These are phyloP conservation scores for Thielaviopsis musarum DNA, from an alignment of 2,329 filamentous ascomycete genomes.

Conservation along the genomic window DNA sequence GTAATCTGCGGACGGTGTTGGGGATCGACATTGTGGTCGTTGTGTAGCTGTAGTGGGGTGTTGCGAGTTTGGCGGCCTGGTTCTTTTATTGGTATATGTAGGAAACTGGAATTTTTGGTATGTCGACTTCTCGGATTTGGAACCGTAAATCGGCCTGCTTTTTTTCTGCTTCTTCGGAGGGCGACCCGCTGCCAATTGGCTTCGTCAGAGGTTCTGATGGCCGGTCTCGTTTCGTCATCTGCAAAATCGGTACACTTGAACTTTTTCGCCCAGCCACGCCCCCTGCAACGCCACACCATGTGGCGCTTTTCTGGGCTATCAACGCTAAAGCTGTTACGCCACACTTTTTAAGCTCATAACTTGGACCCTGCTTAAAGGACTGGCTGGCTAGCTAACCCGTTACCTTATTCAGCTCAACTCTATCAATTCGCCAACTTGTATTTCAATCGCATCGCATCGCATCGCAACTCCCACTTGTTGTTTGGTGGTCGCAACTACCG, in stretches of 20 bases:
- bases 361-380: not conserved
- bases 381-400: no score
- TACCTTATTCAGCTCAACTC: no score
- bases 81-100: not conserved
- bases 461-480: not conserved
- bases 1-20: slow-evolving; percentile 25
- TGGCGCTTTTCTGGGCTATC: not conserved
- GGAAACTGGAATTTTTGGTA: no score
- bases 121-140: no score
- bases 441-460: not conserved
- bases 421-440: not conserved
- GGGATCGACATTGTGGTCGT: slow-evolving; percentile 3
- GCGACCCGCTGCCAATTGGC: not conserved
- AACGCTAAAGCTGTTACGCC: not conserved
- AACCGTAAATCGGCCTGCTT: not conserved
- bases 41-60: not conserved
- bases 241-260: not conserved
- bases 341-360: not conserved
- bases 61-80: not conserved
- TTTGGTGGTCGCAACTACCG: not conserved
- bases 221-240: not conserved
- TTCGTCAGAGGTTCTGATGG: not conserved
- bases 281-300: not conserved
- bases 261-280: slow-evolving; percentile 1
- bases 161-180: not conserved